A percentile compares a stretch with the other conserved stretches of the same genome.
Conservation (phyloP, 2,329 filamentous ascomycete genomes). For the Pestalotiopsis sp. region DNA sequence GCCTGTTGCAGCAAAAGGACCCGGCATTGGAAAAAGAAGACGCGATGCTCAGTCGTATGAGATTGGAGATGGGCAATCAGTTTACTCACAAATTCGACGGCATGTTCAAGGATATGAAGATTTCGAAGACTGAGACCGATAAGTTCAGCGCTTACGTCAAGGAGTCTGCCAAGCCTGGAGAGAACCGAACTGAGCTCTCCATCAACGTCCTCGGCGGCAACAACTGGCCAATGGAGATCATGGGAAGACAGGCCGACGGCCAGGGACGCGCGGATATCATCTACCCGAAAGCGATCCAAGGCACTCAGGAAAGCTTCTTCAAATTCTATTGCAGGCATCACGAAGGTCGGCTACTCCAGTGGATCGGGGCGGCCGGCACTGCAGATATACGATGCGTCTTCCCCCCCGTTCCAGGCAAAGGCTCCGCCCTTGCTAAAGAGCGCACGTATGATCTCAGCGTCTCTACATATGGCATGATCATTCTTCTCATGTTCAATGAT, state of each 20-base stretch:
- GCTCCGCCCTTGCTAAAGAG: slow-evolving; percentile 62
- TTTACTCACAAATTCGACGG: slow-evolving; percentile 93
- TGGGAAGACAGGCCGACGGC: slow-evolving; percentile 60
- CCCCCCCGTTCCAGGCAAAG: slow-evolving; percentile 71
- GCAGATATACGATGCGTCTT: slow-evolving; percentile 85
- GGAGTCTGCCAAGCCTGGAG: slow-evolving; percentile 51
- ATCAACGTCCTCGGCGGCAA: slow-evolving; percentile 90
- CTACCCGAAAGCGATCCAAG: slow-evolving; percentile 74
- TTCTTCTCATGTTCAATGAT: slow-evolving; percentile 88
- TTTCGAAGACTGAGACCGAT: slow-evolving; percentile 79
- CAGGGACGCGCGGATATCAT: slow-evolving; percentile 58
- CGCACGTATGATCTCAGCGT: slow-evolving; percentile 88
- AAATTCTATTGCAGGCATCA: slow-evolving; percentile 86
- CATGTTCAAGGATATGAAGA: slow-evolving; percentile 96
- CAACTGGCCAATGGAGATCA: slow-evolving; percentile 91
- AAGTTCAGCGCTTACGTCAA: slow-evolving; percentile 72
- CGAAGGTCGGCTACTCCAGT: slow-evolving; percentile 85
- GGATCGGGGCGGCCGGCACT: slow-evolving; percentile 72
- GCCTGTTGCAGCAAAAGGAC: slow-evolving; percentile 85
- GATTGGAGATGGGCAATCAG: slow-evolving; percentile 90
- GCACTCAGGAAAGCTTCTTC: slow-evolving; percentile 81
- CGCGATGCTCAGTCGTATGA: slow-evolving; percentile 96
- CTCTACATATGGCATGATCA: slow-evolving; percentile 88
- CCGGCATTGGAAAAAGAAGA: slow-evolving; percentile 92
- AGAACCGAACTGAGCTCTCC: slow-evolving; percentile 72